phyloP scores from a whole-genome alignment of 345 rosid species.

The Camelina neglecta region DNA sequence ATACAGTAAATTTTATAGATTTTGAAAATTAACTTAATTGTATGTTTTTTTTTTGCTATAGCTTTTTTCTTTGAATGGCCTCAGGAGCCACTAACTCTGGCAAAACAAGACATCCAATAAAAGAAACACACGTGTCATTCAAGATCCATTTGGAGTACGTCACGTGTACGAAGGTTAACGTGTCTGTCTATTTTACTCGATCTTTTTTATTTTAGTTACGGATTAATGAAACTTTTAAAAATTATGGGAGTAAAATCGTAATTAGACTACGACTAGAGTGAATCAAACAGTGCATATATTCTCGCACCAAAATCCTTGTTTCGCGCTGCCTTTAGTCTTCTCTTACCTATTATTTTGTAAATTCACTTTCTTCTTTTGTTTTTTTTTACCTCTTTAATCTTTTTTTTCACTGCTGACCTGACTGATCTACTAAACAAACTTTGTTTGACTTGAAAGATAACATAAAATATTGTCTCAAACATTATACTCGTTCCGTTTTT shows the following conservation, averaged over 20 bases:
- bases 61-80: background rate
- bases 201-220: background rate
- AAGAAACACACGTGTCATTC: background rate
- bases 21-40: background rate
- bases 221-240: background rate
- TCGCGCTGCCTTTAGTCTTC: constrained; percentile 27
- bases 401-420: no score
- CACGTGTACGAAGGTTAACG: constrained; percentile 7
- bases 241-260: background rate
- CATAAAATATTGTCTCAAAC: no score
- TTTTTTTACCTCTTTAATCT: background rate
- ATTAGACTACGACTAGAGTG: constrained; percentile 7
- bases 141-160: constrained; percentile 12
- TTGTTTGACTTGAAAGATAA: no score
- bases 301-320: constrained; percentile 43
- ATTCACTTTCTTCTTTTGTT: background rate
- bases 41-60: background rate
- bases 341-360: constrained; percentile 15
- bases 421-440: no score
- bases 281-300: constrained; percentile 44
- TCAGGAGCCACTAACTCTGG: constrained; percentile 6
- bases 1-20: no score
- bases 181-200: constrained; percentile 1
- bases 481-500: no score
- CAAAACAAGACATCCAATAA: constrained; percentile 18